Conservation (phyloP, 1,284 basidiomycete species). For the Ceratobasidium sp. region DNA sequence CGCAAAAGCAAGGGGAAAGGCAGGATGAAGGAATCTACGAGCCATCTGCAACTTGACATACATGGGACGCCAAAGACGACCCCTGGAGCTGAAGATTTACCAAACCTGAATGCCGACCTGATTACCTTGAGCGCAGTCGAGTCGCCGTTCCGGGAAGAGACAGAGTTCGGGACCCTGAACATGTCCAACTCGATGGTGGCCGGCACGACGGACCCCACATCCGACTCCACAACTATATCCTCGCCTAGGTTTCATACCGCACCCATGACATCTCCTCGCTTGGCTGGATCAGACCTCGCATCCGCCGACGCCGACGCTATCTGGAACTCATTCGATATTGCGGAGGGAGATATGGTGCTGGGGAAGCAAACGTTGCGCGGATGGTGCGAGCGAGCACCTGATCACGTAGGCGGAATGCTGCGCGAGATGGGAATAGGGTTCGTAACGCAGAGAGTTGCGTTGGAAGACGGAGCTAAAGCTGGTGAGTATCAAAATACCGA, state of each 20-base stretch:
- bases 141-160: conserved; percentile 41
- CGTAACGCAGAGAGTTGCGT: conserved; percentile 33
- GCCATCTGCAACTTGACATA: conserved; percentile 16
- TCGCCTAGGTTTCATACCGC: conserved; percentile 28
- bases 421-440: conserved; percentile 35
- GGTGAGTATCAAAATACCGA: conserved; percentile 64
- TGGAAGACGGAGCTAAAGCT: background rate
- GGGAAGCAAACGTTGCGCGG: conserved; percentile 38
- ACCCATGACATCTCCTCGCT: conserved; percentile 32
- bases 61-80: conserved; percentile 2
- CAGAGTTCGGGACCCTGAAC: conserved; percentile 27
- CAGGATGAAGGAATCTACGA: background rate
- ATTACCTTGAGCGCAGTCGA: conserved; percentile 36
- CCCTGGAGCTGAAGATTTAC: background rate
- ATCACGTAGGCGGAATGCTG: conserved; percentile 1
- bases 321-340: conserved; percentile 36
- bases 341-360: background rate
- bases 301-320: conserved; percentile 36
- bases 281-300: conserved; percentile 18
- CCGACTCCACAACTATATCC: conserved; percentile 29
- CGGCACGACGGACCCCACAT: background rate
- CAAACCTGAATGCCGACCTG: conserved; percentile 39
- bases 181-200: conserved; percentile 15
- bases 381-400: conserved; percentile 40
- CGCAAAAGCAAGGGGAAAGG: conserved; percentile 6